Percentiles rank a stretch among this genome's conserved stretches.
These are phyloP conservation scores for Prunella vulgaris DNA, from an alignment of 257 asterid species.

Conservation along the genomic window DNA sequence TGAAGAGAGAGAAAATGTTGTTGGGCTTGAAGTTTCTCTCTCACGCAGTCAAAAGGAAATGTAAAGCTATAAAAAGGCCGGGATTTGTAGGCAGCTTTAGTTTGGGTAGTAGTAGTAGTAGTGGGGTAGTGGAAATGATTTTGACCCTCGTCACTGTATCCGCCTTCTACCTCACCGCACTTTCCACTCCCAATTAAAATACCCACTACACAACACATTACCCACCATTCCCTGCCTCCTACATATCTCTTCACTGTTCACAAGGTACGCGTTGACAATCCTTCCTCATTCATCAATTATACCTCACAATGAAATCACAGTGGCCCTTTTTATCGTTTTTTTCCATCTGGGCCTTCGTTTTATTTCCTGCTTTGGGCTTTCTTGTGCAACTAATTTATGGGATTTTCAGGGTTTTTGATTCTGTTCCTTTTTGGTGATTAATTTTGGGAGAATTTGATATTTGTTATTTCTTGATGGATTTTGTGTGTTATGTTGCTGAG, in stretches of 20 bases:
- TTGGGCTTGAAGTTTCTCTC: too few relatives aligned
- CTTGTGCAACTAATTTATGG: neutral
- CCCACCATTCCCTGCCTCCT: conserved; percentile 7
- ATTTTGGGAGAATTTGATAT: neutral
- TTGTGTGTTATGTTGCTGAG: neutral
- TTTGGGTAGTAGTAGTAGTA: too few relatives aligned
- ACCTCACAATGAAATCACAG: neutral
- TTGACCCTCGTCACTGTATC: conserved; percentile 23
- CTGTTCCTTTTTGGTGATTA: neutral
- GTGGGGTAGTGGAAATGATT: conserved; percentile 27
- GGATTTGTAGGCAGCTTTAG: neutral
- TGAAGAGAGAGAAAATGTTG: too few relatives aligned
- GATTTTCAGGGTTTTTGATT: neutral
- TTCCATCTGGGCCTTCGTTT: conserved; percentile 20
- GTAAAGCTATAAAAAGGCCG: too few relatives aligned
- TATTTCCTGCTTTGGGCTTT: conserved; percentile 7
- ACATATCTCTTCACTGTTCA: conserved; percentile 20
- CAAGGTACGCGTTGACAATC: conserved; percentile 28
- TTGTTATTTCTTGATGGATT: neutral
- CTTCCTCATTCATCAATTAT: neutral
- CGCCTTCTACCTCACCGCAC: conserved; percentile 8
- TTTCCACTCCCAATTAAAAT: conserved; percentile 15
- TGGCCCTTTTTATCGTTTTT: neutral
- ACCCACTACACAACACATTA: neutral
- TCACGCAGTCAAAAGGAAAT: too few relatives aligned